phyloP scores from a whole-genome alignment of 345 rosid species.

The Eucalyptus urophylla region DNA sequence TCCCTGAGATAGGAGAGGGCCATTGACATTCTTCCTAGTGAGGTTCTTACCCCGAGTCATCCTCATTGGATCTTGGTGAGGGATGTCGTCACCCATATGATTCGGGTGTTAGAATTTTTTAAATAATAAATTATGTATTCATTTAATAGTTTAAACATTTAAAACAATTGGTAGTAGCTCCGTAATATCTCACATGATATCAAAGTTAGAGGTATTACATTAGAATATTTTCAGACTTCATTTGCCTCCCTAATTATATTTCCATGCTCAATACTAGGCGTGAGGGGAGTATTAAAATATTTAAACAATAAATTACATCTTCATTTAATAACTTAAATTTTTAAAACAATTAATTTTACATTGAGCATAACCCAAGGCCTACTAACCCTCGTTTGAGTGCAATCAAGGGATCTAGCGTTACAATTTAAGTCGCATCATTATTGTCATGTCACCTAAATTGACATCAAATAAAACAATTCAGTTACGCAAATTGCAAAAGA shows the following conservation, averaged over 20 bases:
- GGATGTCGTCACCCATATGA: neutral
- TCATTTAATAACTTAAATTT: too few relatives aligned
- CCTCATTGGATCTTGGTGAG: neutral
- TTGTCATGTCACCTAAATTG: neutral
- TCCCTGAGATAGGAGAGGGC: neutral
- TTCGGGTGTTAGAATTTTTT: neutral
- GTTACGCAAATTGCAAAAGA: neutral
- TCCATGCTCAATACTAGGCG: too few relatives aligned
- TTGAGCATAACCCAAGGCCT: neutral
- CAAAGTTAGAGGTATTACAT: rapidly evolving
- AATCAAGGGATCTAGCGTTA: neutral
- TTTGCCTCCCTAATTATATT: too few relatives aligned
- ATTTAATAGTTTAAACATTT: too few relatives aligned
- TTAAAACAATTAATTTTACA: too few relatives aligned
- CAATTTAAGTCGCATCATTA: neutral
- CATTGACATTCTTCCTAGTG: neutral
- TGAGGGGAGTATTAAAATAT: too few relatives aligned
- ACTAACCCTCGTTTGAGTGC: neutral
- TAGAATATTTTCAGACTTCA: too few relatives aligned
- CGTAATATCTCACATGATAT: too few relatives aligned
- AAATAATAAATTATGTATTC: too few relatives aligned
- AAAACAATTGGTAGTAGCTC: too few relatives aligned
- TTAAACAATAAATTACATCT: too few relatives aligned
- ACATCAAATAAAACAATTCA: neutral
- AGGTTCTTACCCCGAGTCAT: neutral